Evolutionary conservation across 345 rosid species (phyloP).

Genomic region (Eucalyptus cloeziana): DNA sequence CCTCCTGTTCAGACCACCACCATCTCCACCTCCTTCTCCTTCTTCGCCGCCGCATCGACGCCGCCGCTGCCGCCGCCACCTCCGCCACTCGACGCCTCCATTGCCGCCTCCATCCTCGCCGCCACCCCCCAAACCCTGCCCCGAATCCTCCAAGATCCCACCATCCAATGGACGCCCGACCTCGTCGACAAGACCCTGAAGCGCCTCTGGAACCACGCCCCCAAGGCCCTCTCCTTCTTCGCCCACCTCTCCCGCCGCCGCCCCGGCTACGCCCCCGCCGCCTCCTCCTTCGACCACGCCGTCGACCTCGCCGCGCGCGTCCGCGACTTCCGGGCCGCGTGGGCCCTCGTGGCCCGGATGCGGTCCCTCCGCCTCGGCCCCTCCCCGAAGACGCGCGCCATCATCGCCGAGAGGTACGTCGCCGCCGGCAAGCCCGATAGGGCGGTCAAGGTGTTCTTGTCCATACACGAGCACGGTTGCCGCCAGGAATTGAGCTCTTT

Average conservation of each 20-base stretch:
- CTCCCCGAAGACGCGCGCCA: conserved; percentile 53
- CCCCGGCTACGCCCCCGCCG: conserved; percentile 33
- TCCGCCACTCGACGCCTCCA: neutral
- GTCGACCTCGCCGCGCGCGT: conserved; percentile 83
- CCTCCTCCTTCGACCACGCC: conserved; percentile 77
- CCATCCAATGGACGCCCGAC: conserved; percentile 47
- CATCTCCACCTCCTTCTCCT: too few relatives aligned
- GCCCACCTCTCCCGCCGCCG: conserved; percentile 27
- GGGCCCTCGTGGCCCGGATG: conserved; percentile 55
- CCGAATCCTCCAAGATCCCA: conserved; percentile 24
- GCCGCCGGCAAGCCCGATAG: conserved; percentile 10
- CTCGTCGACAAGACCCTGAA: conserved; percentile 59
- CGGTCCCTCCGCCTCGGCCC: conserved; percentile 58
- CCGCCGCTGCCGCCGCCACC: neutral
- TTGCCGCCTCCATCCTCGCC: conserved; percentile 8
- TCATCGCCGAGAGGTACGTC: conserved; percentile 65
- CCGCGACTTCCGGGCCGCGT: conserved; percentile 32
- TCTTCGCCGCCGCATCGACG: neutral
- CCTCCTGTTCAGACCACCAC: neutral
- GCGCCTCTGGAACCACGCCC: conserved; percentile 79
- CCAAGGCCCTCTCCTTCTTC: conserved; percentile 76
- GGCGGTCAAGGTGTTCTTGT: too few relatives aligned
- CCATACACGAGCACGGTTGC: too few relatives aligned
- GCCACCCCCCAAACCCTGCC: conserved; percentile 20
- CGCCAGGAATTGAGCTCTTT: too few relatives aligned